Evolutionary conservation across 257 asterid genomes (phyloP).

Genomic region (Verbena officinalis): DNA sequence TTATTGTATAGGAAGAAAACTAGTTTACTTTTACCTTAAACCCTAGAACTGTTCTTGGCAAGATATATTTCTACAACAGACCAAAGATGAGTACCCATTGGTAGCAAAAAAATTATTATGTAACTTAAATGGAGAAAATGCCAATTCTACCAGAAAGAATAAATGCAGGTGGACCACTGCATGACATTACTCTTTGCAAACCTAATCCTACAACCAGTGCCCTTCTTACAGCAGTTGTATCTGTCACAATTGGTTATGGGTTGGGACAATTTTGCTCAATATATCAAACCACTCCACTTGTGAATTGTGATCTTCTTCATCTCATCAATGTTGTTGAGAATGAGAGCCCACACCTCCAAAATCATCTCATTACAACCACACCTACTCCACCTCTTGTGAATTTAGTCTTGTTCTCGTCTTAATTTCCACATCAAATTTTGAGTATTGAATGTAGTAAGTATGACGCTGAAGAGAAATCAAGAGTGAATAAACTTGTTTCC

Average conservation of each 20-base stretch:
- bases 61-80: not conserved
- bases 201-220: not conserved
- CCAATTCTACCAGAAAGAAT: conserved; percentile 10
- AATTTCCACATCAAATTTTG: not conserved
- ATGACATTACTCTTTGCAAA: not conserved
- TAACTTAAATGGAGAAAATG: conserved; percentile 18
- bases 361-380: conserved; percentile 21
- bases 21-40: too few species aligned
- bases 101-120: conserved; percentile 24
- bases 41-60: not conserved
- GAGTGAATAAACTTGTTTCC: not conserved
- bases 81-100: not conserved
- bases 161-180: conserved; percentile 15
- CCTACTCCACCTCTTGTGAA: conserved; percentile 32
- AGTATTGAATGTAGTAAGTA: not conserved
- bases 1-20: too few species aligned
- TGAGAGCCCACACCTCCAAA: conserved; percentile 26
- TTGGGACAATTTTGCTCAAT: conserved; percentile 10
- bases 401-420: conserved; percentile 3
- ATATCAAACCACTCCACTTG: not conserved
- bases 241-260: conserved; percentile 16
- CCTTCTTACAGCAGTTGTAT: not conserved
- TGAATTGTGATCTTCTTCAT: not conserved
- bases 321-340: not conserved
- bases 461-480: not conserved